phyloP scores from a whole-genome alignment of 73 alveolate genomes.

The Paramecium sonneborni region DNA sequence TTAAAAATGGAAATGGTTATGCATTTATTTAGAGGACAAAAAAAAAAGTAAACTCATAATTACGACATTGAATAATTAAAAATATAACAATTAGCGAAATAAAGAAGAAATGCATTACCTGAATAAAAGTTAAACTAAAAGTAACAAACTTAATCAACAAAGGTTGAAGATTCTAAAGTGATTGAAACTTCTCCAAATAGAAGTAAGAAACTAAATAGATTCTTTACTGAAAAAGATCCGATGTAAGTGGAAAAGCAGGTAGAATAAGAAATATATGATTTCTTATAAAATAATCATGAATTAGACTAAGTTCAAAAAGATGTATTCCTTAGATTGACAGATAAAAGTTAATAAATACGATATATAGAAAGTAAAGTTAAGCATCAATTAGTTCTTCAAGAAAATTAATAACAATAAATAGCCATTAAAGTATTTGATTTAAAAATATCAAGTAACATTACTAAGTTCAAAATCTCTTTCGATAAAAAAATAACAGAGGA shows the following conservation, averaged over 20 bases:
- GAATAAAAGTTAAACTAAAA: background rate
- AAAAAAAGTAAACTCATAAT: background rate
- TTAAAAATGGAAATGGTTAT: constrained; percentile 50
- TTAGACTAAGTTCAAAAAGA: background rate
- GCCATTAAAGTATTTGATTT: constrained; percentile 33
- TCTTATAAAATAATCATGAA: background rate
- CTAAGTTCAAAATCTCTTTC: constrained; percentile 26
- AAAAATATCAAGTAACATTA: background rate
- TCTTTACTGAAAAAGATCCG: constrained; percentile 47
- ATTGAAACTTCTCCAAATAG: background rate
- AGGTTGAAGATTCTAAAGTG: constrained; percentile 11
- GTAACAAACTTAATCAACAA: background rate
- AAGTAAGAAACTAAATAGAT: background rate
- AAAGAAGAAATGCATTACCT: background rate
- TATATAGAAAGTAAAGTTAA: constrained; percentile 12
- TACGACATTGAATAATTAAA: background rate
- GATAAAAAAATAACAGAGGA: background rate
- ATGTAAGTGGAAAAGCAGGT: background rate
- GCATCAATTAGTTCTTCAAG: constrained; percentile 35
- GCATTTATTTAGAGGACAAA: constrained; percentile 5
- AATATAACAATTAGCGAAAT: background rate
- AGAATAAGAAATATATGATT: constrained; percentile 32
- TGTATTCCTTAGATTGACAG: background rate
- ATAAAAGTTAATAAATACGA: constrained; percentile 13
- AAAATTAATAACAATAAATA: background rate